Evolutionary conservation across 805 yeast genomes (phyloP).

Genomic region (Wickerhamiella slavikovae): DNA sequence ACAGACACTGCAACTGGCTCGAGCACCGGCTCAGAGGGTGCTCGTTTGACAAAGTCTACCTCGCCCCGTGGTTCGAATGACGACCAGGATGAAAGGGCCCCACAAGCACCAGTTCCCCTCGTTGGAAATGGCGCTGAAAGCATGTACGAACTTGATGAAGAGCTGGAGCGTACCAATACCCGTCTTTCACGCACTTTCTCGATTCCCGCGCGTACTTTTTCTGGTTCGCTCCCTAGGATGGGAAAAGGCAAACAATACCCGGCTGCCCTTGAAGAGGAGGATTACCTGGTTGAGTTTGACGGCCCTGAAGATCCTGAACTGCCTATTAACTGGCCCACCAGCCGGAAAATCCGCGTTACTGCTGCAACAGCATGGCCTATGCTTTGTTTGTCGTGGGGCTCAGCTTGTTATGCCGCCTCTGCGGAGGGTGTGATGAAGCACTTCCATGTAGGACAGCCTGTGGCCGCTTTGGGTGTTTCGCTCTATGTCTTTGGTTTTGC

Average conservation of each 20-base stretch:
- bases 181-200: too few species aligned
- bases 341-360: background rate
- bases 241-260: slow-evolving; percentile 4
- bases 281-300: slow-evolving; percentile 5
- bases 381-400: slow-evolving; percentile 2
- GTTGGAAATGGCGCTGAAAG: too few species aligned
- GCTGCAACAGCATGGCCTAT: slow-evolving; percentile 7
- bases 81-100: too few species aligned
- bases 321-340: slow-evolving; percentile 4
- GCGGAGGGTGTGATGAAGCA: slow-evolving; percentile 26
- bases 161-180: too few species aligned
- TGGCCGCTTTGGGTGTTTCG: slow-evolving; percentile 57
- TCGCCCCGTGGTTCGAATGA: too few species aligned
- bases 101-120: too few species aligned
- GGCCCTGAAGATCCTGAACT: slow-evolving; percentile 3
- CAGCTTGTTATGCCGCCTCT: slow-evolving; percentile 16
- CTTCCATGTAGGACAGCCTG: slow-evolving; percentile 43
- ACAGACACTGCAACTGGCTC: too few species aligned
- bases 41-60: too few species aligned
- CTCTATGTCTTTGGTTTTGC: slow-evolving; percentile 87
- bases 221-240: slow-evolving; percentile 4
- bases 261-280: slow-evolving; percentile 3
- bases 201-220: too few species aligned
- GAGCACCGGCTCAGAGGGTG: too few species aligned
- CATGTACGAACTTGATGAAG: too few species aligned